A percentile compares a stretch with the other conserved stretches of the same genome.
These are phyloP conservation scores for Aspergillus luchuensis DNA, from an alignment of 2,329 filamentous ascomycete species.

Conservation along the genomic window DNA sequence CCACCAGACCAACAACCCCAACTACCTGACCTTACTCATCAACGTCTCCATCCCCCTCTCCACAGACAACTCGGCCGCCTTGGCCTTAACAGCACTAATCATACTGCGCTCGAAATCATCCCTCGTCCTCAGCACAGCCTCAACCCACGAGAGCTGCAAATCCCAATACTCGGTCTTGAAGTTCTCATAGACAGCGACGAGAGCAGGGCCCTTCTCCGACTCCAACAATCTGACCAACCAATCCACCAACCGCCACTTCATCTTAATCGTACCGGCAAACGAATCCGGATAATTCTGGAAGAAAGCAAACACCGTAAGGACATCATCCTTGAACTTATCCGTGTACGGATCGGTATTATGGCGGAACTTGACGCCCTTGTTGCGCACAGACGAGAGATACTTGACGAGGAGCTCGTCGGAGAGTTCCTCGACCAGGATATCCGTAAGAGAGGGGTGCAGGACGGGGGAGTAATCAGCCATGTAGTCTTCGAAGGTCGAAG, in stretches of 20 bases:
- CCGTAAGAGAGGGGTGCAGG: conserved; percentile 81
- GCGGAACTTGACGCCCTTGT: conserved; percentile 86
- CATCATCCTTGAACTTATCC: conserved; percentile 91
- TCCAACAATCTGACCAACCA: conserved; percentile 76
- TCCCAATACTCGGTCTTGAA: conserved; percentile 94
- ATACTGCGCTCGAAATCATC: conserved; percentile 94
- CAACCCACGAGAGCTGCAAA: conserved; percentile 91
- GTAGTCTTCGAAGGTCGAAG: conserved; percentile 94
- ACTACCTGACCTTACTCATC: conserved; percentile 79
- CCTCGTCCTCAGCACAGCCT: conserved; percentile 79
- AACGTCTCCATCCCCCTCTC: conserved; percentile 85
- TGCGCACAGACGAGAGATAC: conserved; percentile 82
- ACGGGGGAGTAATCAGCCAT: conserved; percentile 81
- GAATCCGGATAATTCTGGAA: conserved; percentile 72
- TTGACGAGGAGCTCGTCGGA: conserved; percentile 85
- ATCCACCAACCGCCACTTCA: conserved; percentile 90
- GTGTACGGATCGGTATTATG: conserved; percentile 77
- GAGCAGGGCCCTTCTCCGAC: conserved; percentile 68
- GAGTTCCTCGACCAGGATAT: conserved; percentile 91
- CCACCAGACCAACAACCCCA: not conserved
- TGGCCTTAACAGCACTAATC: conserved; percentile 83
- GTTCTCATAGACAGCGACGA: conserved; percentile 75
- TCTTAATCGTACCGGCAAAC: conserved; percentile 75
- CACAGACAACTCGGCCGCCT: conserved; percentile 81
- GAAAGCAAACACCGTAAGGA: conserved; percentile 86